A percentile compares a stretch with the other conserved stretches of the same genome.
Evolutionary conservation across 2,329 filamentous ascomycete genomes (phyloP).

Genomic region (Sclerotinia minor): DNA sequence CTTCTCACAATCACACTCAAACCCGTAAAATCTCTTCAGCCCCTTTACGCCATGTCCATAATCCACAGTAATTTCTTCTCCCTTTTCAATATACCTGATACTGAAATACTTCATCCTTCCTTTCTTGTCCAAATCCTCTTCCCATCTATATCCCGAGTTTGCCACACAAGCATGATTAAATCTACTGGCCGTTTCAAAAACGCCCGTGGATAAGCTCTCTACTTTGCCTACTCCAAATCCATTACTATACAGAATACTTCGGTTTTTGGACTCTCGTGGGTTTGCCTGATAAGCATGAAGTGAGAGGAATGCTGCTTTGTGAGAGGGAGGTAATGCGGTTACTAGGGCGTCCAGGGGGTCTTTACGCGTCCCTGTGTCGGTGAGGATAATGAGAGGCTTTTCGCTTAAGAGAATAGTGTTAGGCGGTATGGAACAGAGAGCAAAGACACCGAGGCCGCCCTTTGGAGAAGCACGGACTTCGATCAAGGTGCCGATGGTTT

Average conservation of each 20-base stretch:
- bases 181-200: slow-evolving; percentile 34
- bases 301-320: slow-evolving; percentile 26
- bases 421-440: slow-evolving; percentile 29
- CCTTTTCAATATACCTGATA: slow-evolving; percentile 29
- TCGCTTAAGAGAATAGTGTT: slow-evolving; percentile 34
- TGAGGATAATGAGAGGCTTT: slow-evolving; percentile 31
- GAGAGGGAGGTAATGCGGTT: slow-evolving; percentile 27
- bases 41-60: slow-evolving; percentile 34
- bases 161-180: slow-evolving; percentile 32
- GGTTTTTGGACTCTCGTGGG: slow-evolving; percentile 27
- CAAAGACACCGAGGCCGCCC: slow-evolving; percentile 36
- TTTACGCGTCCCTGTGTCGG: slow-evolving; percentile 28
- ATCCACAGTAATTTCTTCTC: slow-evolving; percentile 38
- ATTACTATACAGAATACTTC: slow-evolving; percentile 36
- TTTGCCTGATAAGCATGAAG: slow-evolving; percentile 28
- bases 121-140: slow-evolving; percentile 25
- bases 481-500: slow-evolving; percentile 33
- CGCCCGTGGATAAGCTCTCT: slow-evolving; percentile 26
- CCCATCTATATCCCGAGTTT: slow-evolving; percentile 34
- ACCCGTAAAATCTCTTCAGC: slow-evolving; percentile 36
- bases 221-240: slow-evolving; percentile 31
- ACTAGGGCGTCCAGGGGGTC: slow-evolving; percentile 30
- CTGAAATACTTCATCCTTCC: slow-evolving; percentile 34
- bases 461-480: slow-evolving; percentile 28
- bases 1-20: slow-evolving; percentile 36